A percentile compares a stretch with the other conserved stretches of the same genome.
These are phyloP conservation scores for Mycena olivaceomarginata DNA, from an alignment of 768 basidiomycete species.

Conservation along the genomic window DNA sequence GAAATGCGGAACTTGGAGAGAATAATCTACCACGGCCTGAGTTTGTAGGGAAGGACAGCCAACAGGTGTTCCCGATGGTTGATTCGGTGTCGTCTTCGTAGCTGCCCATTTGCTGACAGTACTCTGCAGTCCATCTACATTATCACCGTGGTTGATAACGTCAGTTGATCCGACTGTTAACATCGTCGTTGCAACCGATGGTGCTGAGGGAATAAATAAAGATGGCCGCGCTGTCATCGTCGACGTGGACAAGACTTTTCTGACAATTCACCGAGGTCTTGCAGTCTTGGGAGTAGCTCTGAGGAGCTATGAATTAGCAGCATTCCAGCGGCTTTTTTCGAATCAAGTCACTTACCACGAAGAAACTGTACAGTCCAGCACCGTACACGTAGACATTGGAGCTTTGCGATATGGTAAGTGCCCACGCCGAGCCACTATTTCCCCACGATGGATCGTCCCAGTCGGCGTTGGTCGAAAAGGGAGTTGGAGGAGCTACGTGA, in stretches of 20 bases:
- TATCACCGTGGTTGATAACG: conserved; percentile 55
- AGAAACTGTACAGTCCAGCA: conserved; percentile 68
- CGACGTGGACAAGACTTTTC: conserved; percentile 55
- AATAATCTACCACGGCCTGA: conserved; percentile 19
- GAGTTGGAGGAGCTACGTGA: conserved; percentile 55
- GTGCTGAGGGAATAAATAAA: conserved; percentile 62
- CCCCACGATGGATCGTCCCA: conserved; percentile 63
- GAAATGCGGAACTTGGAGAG: not conserved
- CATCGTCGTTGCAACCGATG: conserved; percentile 57
- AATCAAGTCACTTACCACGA: conserved; percentile 51
- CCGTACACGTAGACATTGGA: conserved; percentile 63
- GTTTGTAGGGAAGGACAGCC: conserved; percentile 21
- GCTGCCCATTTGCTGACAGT: conserved; percentile 49
- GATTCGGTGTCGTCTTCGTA: conserved; percentile 23
- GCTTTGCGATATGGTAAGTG: conserved; percentile 59
- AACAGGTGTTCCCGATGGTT: conserved; percentile 21
- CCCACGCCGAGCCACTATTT: conserved; percentile 58
- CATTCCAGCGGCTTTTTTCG: conserved; percentile 1
- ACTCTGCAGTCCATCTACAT: conserved; percentile 58
- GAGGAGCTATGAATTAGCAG: not conserved
- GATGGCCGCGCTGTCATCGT: conserved; percentile 56
- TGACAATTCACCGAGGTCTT: conserved; percentile 58
- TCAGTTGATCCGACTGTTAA: conserved; percentile 55
- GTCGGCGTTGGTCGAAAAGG: conserved; percentile 54
- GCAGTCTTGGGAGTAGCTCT: conserved; percentile 63